These are phyloP conservation scores for Apophysomyces variabilis DNA, from an alignment of 371 early-diverging fungal genomes.

Conservation along the genomic window DNA sequence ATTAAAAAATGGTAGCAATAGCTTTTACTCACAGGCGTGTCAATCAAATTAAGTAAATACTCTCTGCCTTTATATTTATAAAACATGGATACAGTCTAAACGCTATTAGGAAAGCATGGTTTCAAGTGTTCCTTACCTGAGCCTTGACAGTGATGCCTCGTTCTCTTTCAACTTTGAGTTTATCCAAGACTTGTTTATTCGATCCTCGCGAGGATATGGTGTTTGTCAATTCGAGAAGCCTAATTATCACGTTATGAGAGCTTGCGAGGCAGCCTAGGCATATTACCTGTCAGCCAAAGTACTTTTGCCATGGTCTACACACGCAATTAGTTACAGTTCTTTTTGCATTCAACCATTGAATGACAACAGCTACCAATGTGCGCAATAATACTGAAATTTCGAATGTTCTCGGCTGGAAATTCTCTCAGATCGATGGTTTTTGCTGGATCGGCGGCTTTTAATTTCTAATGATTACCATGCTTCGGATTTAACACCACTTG, in stretches of 20 bases:
- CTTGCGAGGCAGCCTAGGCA: not conserved
- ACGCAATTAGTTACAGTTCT: too few relatives aligned
- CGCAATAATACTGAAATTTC: conserved; percentile 97
- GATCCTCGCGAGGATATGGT: conserved; percentile 70
- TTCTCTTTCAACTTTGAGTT: conserved; percentile 93
- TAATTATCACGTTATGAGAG: conserved; percentile 2
- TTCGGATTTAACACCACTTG: not conserved
- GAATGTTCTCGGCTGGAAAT: conserved; percentile 81
- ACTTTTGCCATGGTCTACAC: conserved; percentile 89
- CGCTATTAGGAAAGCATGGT: not conserved
- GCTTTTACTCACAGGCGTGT: conserved; percentile 72
- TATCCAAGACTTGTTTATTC: conserved; percentile 94
- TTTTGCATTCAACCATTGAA: too few relatives aligned
- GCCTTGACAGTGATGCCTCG: conserved; percentile 98
- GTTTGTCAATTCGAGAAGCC: conserved; percentile 81
- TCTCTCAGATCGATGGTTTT: conserved; percentile 53
- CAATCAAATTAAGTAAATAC: conserved; percentile 87
- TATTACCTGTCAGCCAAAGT: conserved; percentile 87
- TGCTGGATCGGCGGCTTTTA: conserved; percentile 47
- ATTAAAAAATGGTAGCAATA: not conserved
- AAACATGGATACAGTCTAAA: conserved; percentile 87
- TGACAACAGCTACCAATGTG: conserved; percentile 75
- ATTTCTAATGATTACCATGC: conserved; percentile 31
- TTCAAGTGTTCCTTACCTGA: conserved; percentile 58
- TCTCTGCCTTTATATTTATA: conserved; percentile 72